Evolutionary conservation across 441 rosid species (phyloP).

Genomic region (Gossypium davidsonii): DNA sequence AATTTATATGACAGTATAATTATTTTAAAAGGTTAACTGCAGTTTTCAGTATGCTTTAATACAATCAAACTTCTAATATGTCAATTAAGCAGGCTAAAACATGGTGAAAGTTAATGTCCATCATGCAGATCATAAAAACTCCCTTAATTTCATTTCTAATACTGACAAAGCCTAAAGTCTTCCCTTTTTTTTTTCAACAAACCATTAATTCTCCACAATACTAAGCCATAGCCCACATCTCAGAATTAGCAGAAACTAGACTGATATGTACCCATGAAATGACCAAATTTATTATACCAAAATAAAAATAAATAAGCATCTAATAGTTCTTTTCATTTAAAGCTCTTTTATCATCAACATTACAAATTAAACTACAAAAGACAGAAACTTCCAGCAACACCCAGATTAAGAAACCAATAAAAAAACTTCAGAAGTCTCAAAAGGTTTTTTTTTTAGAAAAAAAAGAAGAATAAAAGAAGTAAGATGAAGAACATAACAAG

Average conservation of each 20-base stretch:
- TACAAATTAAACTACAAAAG: background rate
- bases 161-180: background rate
- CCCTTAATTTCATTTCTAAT: background rate
- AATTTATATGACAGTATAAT: background rate
- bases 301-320: background rate
- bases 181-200: background rate
- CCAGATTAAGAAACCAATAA: constrained; percentile 5
- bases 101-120: background rate
- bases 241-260: constrained; percentile 12
- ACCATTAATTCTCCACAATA: background rate
- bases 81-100: background rate
- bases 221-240: background rate
- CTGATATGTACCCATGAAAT: background rate
- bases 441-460: background rate
- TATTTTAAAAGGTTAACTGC: background rate
- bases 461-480: background rate
- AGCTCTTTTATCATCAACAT: background rate
- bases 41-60: background rate
- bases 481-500: constrained; percentile 16
- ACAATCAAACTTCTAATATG: background rate
- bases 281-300: background rate
- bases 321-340: constrained; percentile 3
- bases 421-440: background rate
- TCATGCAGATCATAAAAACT: background rate
- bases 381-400: background rate